These are phyloP conservation scores for Naematelia encephala DNA, from an alignment of 768 basidiomycete species.

Conservation along the genomic window DNA sequence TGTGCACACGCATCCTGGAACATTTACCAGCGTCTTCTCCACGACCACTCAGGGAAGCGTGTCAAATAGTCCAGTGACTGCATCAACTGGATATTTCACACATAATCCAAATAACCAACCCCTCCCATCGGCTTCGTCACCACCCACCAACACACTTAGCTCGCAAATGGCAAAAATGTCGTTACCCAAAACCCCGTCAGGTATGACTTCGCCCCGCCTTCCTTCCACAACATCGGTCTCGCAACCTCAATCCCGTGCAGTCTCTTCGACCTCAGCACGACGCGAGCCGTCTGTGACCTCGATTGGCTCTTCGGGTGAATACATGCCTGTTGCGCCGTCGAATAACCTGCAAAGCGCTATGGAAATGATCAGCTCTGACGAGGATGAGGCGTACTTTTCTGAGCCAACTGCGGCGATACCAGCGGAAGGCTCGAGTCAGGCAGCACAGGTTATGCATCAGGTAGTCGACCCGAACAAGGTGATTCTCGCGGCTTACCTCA, in stretches of 20 bases:
- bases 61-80: neutral
- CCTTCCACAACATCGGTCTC: slow-evolving; percentile 7
- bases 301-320: slow-evolving; percentile 15
- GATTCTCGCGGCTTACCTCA: slow-evolving; percentile 83
- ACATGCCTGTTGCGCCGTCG: slow-evolving; percentile 4
- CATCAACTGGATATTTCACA: neutral
- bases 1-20: slow-evolving; percentile 10
- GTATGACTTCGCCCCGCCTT: neutral
- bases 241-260: neutral
- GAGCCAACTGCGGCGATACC: slow-evolving; percentile 13
- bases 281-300: slow-evolving; percentile 33
- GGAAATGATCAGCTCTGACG: slow-evolving; percentile 12
- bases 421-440: slow-evolving; percentile 4
- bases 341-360: neutral
- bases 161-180: slow-evolving; percentile 7
- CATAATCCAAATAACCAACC: neutral
- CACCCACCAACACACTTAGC: neutral
- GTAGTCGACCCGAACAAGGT: slow-evolving; percentile 68
- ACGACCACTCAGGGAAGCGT: neutral
- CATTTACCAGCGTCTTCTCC: neutral
- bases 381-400: slow-evolving; percentile 29
- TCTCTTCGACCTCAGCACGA: slow-evolving; percentile 9
- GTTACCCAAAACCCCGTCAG: neutral
- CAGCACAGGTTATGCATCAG: slow-evolving; percentile 14
- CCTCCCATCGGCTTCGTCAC: neutral